Conservation (phyloP, 352 stramenopile species). For the Phytopythium oedochilum region DNA sequence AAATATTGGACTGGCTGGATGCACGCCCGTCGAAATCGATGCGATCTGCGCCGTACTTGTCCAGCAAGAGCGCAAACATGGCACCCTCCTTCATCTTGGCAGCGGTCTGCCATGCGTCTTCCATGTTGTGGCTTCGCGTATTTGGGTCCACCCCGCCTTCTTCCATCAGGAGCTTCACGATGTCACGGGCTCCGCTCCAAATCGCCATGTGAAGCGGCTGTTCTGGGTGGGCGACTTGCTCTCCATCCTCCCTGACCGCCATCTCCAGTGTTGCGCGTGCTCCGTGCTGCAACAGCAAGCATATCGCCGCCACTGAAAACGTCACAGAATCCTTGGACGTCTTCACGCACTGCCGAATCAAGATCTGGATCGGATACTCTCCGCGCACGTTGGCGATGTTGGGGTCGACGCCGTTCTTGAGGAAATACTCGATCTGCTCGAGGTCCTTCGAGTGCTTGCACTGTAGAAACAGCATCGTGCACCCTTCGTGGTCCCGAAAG, state of each 20-base stretch:
- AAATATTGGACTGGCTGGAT: constrained; percentile 27
- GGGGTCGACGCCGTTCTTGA: constrained; percentile 62
- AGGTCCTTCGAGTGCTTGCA: constrained; percentile 62
- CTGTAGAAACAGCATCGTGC: constrained; percentile 78
- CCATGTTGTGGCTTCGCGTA: constrained; percentile 24
- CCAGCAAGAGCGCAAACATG: constrained; percentile 31
- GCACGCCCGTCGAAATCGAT: not conserved
- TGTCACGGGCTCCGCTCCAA: constrained; percentile 22
- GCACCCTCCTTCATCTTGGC: constrained; percentile 10
- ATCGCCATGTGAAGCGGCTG: constrained; percentile 68
- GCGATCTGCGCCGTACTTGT: constrained; percentile 15
- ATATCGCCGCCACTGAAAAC: constrained; percentile 44
- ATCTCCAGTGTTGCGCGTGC: constrained; percentile 34
- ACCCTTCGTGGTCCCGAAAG: constrained; percentile 65
- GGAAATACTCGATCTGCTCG: constrained; percentile 59
- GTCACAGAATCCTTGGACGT: constrained; percentile 9
- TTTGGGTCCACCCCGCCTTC: constrained; percentile 29
- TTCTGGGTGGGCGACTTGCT: constrained; percentile 7
- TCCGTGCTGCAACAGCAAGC: constrained; percentile 43
- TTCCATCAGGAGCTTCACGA: constrained; percentile 46
- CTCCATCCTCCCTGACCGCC: constrained; percentile 17
- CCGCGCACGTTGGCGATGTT: constrained; percentile 57
- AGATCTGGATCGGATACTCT: constrained; percentile 51
- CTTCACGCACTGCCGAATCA: constrained; percentile 37
- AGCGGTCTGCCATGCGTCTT: constrained; percentile 56